A percentile compares a stretch with the other conserved stretches of the same genome.
phyloP scores from a whole-genome alignment of 2,329 filamentous ascomycete species.

The Claviceps arundinis region DNA sequence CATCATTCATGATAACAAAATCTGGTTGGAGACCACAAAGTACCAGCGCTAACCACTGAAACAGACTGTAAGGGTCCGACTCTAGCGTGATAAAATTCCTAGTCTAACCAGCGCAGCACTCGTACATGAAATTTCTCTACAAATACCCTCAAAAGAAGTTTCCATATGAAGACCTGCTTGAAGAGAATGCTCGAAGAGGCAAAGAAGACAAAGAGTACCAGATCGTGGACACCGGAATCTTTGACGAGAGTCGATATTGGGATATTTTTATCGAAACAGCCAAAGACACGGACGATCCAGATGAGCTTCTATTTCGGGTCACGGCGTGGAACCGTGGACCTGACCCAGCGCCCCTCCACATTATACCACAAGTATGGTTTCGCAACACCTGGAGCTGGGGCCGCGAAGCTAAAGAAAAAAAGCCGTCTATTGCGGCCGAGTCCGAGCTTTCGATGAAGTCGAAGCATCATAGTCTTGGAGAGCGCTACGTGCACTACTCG shows the following conservation, averaged over 20 bases:
- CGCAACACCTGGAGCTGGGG: constrained; percentile 97
- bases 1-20: background rate
- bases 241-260: constrained; percentile 86
- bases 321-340: constrained; percentile 93
- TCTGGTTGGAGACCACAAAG: background rate
- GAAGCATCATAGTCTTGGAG: constrained; percentile 67
- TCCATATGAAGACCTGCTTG: constrained; percentile 76
- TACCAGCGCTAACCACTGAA: constrained; percentile 10
- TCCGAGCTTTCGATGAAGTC: constrained; percentile 58
- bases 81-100: background rate
- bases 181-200: constrained; percentile 67
- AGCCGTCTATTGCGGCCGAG: constrained; percentile 61
- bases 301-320: constrained; percentile 85
- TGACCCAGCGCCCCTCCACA: constrained; percentile 81
- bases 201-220: constrained; percentile 81
- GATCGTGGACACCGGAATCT: constrained; percentile 75
- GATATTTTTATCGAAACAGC: constrained; percentile 95
- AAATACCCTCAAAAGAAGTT: constrained; percentile 90
- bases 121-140: constrained; percentile 98
- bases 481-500: constrained; percentile 72
- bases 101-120: constrained; percentile 47
- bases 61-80: constrained; percentile 30
- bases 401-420: constrained; percentile 58
- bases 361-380: constrained; percentile 92
- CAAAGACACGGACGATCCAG: constrained; percentile 83